Conservation (phyloP, 2,329 filamentous ascomycete species). For the Trichoderma atrobrunneum region DNA sequence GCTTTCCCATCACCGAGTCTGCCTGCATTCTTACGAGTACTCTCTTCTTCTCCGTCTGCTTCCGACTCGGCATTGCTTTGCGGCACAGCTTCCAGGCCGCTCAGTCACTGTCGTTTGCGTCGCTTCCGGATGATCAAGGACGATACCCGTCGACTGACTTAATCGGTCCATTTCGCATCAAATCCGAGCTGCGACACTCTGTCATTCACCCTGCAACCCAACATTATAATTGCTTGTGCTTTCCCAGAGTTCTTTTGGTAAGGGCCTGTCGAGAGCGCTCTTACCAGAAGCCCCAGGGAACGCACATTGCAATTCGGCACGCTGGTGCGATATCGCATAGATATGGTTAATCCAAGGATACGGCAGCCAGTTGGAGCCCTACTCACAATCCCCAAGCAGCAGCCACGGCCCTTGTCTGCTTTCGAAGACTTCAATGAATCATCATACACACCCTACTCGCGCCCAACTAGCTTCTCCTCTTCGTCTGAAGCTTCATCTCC, state of each 20-base stretch:
- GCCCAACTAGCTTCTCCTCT: conserved; percentile 49
- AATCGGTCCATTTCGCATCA: not conserved
- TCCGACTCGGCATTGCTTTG: not conserved
- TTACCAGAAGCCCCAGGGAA: conserved; percentile 1
- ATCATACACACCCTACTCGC: conserved; percentile 40
- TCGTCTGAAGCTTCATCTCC: conserved; percentile 41
- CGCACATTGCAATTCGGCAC: not conserved
- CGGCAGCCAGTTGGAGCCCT: conserved; percentile 45
- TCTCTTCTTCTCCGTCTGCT: not conserved
- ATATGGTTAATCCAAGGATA: conserved; percentile 48
- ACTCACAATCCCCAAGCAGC: conserved; percentile 41
- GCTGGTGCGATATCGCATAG: conserved; percentile 19
- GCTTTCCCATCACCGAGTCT: not conserved
- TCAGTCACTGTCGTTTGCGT: not conserved
- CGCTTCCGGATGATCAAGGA: conserved; percentile 1
- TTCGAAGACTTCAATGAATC: conserved; percentile 47
- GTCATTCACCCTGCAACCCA: not conserved
- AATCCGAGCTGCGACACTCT: not conserved
- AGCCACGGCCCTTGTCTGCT: conserved; percentile 44
- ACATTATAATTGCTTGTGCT: not conserved
- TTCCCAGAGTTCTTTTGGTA: conserved; percentile 3
- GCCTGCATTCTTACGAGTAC: not conserved
- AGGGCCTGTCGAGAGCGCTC: not conserved
- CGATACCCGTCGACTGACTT: not conserved
- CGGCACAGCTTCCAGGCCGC: not conserved